Evolutionary conservation across 495 filamentous ascomycete genomes (phyloP).

Genomic region (Chaetomium tenue): DNA sequence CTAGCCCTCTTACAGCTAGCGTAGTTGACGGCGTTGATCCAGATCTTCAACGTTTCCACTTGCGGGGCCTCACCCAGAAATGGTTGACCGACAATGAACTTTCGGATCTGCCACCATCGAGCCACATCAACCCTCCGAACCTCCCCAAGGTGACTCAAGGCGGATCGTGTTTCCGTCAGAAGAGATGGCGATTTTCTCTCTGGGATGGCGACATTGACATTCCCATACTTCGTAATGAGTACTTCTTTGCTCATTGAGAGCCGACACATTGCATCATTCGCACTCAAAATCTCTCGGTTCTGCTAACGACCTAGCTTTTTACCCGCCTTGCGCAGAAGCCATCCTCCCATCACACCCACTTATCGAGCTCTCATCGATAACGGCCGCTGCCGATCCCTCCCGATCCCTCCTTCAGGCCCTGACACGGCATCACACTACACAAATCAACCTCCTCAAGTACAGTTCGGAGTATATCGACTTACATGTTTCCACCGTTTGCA

Average conservation of each 20-base stretch:
- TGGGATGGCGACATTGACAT: conserved; percentile 4
- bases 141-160: conserved; percentile 4
- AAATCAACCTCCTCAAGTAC: not conserved
- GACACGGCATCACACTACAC: not conserved
- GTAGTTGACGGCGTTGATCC: not conserved
- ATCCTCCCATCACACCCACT: not conserved
- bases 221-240: not conserved
- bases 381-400: conserved; percentile 1
- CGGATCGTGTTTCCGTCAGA: not conserved
- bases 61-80: not conserved
- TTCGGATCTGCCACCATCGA: not conserved
- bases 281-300: too few relatives aligned
- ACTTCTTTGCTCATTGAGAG: not conserved
- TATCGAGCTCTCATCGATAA: not conserved
- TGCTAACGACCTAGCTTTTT: too few relatives aligned
- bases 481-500: not conserved
- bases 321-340: too few relatives aligned
- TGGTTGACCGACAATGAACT: conserved; percentile 7
- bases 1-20: conserved; percentile 10
- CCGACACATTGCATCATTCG: conserved; percentile 3
- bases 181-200: not conserved
- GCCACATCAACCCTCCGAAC: conserved; percentile 11
- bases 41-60: conserved; percentile 23
- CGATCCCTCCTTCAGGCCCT: not conserved
- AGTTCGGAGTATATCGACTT: not conserved